Percentiles rank a stretch among this genome's conserved stretches.
phyloP scores from a whole-genome alignment of 202 grass and related monocot species.

The Sporobolus alterniflorus region DNA sequence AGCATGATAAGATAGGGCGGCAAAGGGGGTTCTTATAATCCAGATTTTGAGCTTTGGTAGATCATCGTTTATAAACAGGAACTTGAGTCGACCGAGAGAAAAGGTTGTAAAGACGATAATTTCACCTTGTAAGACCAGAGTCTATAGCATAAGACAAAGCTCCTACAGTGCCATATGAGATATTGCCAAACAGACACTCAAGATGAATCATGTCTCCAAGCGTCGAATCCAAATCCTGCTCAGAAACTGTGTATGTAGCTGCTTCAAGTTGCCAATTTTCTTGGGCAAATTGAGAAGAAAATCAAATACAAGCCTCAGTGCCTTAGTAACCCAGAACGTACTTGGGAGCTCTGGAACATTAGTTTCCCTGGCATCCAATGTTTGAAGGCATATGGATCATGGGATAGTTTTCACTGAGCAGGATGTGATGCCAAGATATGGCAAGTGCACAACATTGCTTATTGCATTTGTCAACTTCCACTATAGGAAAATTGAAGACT shows the following conservation, averaged over 20 bases:
- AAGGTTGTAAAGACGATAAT: constrained; percentile 30
- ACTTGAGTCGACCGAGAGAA: constrained; percentile 6
- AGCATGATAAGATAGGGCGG: constrained; percentile 46
- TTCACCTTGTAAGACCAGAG: background rate
- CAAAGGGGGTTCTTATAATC: background rate
- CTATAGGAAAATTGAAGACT: too few species aligned
- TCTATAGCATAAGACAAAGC: background rate
- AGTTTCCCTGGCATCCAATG: constrained; percentile 49
- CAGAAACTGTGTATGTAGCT: constrained; percentile 14
- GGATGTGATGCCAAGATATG: constrained; percentile 51
- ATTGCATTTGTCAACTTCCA: constrained; percentile 38
- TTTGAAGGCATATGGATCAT: constrained; percentile 42
- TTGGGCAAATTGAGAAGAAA: constrained; percentile 15
- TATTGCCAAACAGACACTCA: constrained; percentile 8
- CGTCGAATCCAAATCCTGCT: background rate
- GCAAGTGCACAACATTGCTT: constrained; percentile 41
- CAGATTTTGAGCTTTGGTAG: background rate
- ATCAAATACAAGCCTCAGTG: constrained; percentile 48
- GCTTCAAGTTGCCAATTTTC: constrained; percentile 19
- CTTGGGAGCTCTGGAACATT: constrained; percentile 5
- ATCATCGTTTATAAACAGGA: constrained; percentile 23
- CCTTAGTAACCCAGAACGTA: constrained; percentile 40
- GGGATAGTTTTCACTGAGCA: constrained; percentile 31
- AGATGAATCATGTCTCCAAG: constrained; percentile 40
- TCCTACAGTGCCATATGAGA: background rate